A percentile compares a stretch with the other conserved stretches of the same genome.
These are phyloP conservation scores for Conticribra weissflogii DNA, from an alignment of 108 stramenopile species.

Conservation along the genomic window DNA sequence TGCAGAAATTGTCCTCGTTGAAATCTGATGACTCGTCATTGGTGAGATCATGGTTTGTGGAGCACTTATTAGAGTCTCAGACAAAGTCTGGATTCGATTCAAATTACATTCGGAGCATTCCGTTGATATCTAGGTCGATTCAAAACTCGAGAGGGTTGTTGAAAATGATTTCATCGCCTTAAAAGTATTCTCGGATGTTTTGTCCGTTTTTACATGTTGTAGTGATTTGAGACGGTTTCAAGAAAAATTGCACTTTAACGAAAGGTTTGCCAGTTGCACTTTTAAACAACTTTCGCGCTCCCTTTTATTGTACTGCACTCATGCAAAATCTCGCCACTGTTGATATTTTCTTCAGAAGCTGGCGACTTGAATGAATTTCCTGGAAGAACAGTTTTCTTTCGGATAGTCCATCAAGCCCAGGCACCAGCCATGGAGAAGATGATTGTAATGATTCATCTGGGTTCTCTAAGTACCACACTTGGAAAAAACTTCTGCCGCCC, in stretches of 20 bases:
- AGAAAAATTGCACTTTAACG: no score
- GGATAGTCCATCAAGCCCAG: neutral
- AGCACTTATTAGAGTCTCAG: no score
- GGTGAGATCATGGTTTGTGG: conserved; percentile 4
- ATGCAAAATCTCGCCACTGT: neutral
- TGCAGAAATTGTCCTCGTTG: conserved; percentile 54
- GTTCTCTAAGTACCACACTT: conserved; percentile 2
- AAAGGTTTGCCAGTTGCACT: no score
- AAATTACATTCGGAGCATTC: neutral
- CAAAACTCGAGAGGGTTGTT: no score
- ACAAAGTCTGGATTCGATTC: no score
- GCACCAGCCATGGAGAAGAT: neutral
- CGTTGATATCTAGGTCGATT: no score
- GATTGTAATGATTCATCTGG: neutral
- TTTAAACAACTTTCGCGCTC: no score
- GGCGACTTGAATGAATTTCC: neutral
- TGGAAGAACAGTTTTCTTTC: neutral
- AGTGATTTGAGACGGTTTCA: no score
- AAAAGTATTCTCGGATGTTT: no score
- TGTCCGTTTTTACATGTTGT: no score
- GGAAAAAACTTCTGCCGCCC: neutral
- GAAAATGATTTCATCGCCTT: no score
- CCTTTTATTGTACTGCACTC: neutral
- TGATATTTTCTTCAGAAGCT: neutral
- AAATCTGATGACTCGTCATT: conserved; percentile 2